phyloP scores from a whole-genome alignment of 1,139 yeast species.

The Pichia sp. region DNA sequence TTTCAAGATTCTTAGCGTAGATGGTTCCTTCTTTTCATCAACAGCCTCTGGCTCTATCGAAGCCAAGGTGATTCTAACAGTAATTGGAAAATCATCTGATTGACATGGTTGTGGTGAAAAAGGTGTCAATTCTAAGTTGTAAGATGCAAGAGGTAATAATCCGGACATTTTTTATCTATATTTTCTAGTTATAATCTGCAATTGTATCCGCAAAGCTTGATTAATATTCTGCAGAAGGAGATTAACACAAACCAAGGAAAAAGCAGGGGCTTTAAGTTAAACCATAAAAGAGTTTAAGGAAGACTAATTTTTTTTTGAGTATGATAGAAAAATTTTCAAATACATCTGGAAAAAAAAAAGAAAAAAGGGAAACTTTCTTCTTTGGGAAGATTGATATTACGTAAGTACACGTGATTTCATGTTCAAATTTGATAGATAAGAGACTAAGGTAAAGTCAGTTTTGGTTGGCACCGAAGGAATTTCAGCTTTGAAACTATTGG shows the following conservation, averaged over 20 bases:
- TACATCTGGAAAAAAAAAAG: neutral
- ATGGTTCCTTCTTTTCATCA: slow-evolving; percentile 77
- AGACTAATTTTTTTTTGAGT: neutral
- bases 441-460: neutral
- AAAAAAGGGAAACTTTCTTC: neutral
- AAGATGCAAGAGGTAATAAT: slow-evolving; percentile 78
- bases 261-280: neutral
- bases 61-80: slow-evolving; percentile 89
- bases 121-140: slow-evolving; percentile 79
- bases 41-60: slow-evolving; percentile 86
- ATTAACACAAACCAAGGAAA: neutral
- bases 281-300: neutral
- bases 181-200: neutral
- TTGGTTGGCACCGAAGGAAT: no score
- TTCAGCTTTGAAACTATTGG: neutral
- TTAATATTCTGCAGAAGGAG: no score
- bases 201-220: neutral
- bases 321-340: slow-evolving; percentile 4
- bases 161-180: slow-evolving; percentile 48
- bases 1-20: slow-evolving; percentile 85
- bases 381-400: neutral
- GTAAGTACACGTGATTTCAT: neutral
- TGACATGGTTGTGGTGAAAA: slow-evolving; percentile 83
- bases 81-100: slow-evolving; percentile 79
- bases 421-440: neutral